These are phyloP conservation scores for Trametes sp. DNA, from an alignment of 1,284 basidiomycete species.

Conservation along the genomic window DNA sequence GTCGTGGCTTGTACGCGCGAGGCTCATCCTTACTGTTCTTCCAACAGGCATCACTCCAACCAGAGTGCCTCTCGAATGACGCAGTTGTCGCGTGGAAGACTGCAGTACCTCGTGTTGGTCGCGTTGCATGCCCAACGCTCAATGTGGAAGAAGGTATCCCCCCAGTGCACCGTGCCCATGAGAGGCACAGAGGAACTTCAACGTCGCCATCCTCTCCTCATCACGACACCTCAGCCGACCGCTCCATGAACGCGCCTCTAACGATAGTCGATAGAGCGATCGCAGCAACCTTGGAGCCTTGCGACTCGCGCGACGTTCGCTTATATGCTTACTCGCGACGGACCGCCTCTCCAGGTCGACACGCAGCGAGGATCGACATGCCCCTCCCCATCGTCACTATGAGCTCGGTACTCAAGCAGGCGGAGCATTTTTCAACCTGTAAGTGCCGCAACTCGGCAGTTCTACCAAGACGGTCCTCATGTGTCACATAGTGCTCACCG, in stretches of 20 bases:
- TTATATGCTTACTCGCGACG: slow-evolving; percentile 29
- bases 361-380: slow-evolving; percentile 10
- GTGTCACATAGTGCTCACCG: slow-evolving; percentile 20
- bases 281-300: slow-evolving; percentile 7
- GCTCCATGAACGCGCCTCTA: neutral
- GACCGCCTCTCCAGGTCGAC: neutral
- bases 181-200: no score
- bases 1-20: no score
- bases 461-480: neutral
- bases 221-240: no score
- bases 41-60: no score
- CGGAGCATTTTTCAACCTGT: slow-evolving; percentile 26
- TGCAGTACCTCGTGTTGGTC: no score
- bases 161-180: no score
- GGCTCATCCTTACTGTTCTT: no score
- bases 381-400: slow-evolving; percentile 25
- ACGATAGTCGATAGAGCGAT: slow-evolving; percentile 6
- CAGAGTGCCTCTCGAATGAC: no score
- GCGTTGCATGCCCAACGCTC: no score
- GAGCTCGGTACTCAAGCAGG: slow-evolving; percentile 23
- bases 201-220: no score
- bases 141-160: no score
- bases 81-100: no score
- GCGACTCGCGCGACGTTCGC: slow-evolving; percentile 25
- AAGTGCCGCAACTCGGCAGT: neutral